Conservation (phyloP, 106 monocot genomes). For the Apostasia ramifera region DNA sequence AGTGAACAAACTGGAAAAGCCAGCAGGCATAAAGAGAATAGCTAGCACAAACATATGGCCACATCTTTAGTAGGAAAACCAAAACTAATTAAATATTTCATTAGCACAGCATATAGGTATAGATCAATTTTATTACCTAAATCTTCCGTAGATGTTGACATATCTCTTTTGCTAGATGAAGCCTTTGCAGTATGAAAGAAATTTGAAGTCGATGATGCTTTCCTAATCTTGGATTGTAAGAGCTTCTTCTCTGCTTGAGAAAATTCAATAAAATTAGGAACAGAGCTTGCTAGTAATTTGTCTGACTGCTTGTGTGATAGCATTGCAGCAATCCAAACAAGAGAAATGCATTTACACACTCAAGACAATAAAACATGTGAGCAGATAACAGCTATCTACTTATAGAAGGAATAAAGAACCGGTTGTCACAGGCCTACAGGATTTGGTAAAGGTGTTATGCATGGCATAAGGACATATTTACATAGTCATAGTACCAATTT, state of each 20-base stretch:
- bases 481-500: no score
- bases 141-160: conserved; percentile 62
- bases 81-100: no score
- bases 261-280: background rate
- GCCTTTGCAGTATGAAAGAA: conserved; percentile 10
- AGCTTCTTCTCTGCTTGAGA: conserved; percentile 68
- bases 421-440: background rate
- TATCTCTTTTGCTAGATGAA: conserved; percentile 29
- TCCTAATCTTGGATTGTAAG: conserved; percentile 59
- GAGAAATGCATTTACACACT: background rate
- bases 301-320: no score
- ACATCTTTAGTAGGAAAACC: no score
- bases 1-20: no score
- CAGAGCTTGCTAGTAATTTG: no score
- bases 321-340: background rate
- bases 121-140: conserved; percentile 34
- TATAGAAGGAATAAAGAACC: background rate
- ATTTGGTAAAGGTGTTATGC: background rate
- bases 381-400: background rate
- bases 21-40: no score
- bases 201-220: conserved; percentile 37
- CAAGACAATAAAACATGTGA: background rate
- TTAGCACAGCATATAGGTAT: background rate
- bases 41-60: no score
- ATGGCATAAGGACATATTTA: background rate